phyloP scores from a whole-genome alignment of 176 grass and related monocot genomes.

The Poa annua region DNA sequence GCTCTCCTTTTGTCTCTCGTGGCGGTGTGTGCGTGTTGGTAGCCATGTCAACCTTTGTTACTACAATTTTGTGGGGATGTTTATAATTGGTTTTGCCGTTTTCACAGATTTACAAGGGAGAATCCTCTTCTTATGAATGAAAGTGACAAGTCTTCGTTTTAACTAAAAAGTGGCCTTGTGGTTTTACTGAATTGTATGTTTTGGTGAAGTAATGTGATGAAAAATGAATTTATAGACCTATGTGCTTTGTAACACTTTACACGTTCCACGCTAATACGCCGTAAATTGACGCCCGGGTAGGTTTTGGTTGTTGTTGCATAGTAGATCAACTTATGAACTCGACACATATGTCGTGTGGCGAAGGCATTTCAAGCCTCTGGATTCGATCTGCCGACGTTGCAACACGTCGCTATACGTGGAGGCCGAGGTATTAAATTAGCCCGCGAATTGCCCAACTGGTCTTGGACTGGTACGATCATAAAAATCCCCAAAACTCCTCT shows the following conservation, averaged over 20 bases:
- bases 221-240: neutral
- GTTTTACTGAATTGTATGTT: too few relatives aligned
- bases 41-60: too few relatives aligned
- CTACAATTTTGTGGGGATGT: too few relatives aligned
- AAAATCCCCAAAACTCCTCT: neutral
- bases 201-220: too few relatives aligned
- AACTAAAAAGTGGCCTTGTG: too few relatives aligned
- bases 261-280: neutral
- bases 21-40: too few relatives aligned
- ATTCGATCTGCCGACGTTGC: slow-evolving; percentile 35
- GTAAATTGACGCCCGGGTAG: neutral
- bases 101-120: too few relatives aligned
- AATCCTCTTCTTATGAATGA: too few relatives aligned
- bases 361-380: neutral
- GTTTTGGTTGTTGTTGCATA: neutral
- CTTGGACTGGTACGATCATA: neutral
- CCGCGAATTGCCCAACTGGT: neutral
- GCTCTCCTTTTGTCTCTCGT: too few relatives aligned
- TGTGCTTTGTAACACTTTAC: neutral
- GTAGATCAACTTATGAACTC: too few relatives aligned
- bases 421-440: slow-evolving; percentile 19
- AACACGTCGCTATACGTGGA: neutral
- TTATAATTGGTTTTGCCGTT: too few relatives aligned
- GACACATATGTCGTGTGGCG: neutral
- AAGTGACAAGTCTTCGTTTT: too few relatives aligned